phyloP scores from a whole-genome alignment of 208 protist genomes.

The Phytomonas francai region DNA sequence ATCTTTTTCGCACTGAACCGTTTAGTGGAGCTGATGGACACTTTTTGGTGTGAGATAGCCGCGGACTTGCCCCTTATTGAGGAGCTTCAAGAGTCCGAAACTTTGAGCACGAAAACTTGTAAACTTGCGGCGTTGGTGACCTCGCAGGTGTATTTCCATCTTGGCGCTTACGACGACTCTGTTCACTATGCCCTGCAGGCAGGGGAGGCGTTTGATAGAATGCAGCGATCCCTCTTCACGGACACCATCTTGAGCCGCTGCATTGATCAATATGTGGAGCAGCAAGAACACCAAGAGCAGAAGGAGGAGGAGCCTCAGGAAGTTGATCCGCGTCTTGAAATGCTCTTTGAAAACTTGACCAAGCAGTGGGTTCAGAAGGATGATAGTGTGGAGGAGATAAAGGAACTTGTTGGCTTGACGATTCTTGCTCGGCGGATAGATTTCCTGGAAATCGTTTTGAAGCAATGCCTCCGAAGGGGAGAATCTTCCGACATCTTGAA shows the following conservation, averaged over 20 bases:
- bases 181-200: conserved; percentile 94
- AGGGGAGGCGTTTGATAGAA: conserved; percentile 92
- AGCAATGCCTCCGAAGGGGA: conserved; percentile 44
- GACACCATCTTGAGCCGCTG: conserved; percentile 91
- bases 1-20: conserved; percentile 74
- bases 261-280: conserved; percentile 91
- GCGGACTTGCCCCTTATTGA: conserved; percentile 73
- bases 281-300: conserved; percentile 62
- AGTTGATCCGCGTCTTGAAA: conserved; percentile 76
- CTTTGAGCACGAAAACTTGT: conserved; percentile 49
- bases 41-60: conserved; percentile 87
- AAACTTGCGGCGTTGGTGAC: conserved; percentile 87
- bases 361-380: conserved; percentile 70
- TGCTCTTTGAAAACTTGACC: conserved; percentile 71
- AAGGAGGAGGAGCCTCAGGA: conserved; percentile 19
- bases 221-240: conserved; percentile 65
- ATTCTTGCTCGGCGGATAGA: conserved; percentile 78
- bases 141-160: conserved; percentile 97
- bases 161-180: conserved; percentile 93
- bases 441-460: conserved; percentile 79
- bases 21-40: conserved; percentile 67
- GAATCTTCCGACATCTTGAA: conserved; percentile 84
- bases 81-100: conserved; percentile 60
- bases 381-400: conserved; percentile 46
- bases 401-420: conserved; percentile 88